Evolutionary conservation across 2,329 filamentous ascomycete genomes (phyloP), one percentile per base, ranked within the genome.

Genomic region (Rhynchosporium secalis): DNA sequence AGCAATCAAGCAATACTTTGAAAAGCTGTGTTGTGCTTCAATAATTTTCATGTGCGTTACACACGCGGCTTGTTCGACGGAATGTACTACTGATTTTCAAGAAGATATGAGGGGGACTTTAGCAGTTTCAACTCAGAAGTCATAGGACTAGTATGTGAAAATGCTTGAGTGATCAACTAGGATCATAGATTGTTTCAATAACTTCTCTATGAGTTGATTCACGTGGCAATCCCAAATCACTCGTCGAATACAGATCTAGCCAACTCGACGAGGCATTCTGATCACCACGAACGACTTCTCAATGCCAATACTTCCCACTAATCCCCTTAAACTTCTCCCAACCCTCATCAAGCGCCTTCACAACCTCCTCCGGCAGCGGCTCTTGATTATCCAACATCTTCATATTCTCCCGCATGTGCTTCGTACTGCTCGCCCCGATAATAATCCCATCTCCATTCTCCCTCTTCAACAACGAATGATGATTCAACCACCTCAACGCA

Each of bases 331-430:
- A 79, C n/a, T 88, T 78, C 69, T 80, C 66, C 92, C 92, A 96
- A 3, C 90, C 91, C 75, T 90, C 79, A 69, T 96, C 91, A 62
- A 96, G 78, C 12, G 84, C 86, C 72, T 87, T 76, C 9, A 96
- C 82, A 15, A 96, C 87, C 31, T 92, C 90, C 12, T 90, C 84
- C 0, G 91, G 91, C 66, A 96, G 77, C 1, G 90, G 90, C 0
- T 90, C 88, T 82, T 1, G 7, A 26, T 86, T 85, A 73, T 87
- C 83, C 36, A 88, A 72, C 65, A 81, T 77, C 61, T 80, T 76
- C 58, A 88, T 76, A 73, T 87, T 87, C 66, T 79, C 76, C 69
- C 81, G 78, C 40, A 88, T 76, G 75, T 88, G 85, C 57, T 56
- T 43, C 8, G 40, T 43, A 43, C 40, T 43, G 15, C 40, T 43